Evolutionary conservation across 2,329 filamentous ascomycete species (phyloP).

Genomic region (Beauveria scarabaeidicola): DNA sequence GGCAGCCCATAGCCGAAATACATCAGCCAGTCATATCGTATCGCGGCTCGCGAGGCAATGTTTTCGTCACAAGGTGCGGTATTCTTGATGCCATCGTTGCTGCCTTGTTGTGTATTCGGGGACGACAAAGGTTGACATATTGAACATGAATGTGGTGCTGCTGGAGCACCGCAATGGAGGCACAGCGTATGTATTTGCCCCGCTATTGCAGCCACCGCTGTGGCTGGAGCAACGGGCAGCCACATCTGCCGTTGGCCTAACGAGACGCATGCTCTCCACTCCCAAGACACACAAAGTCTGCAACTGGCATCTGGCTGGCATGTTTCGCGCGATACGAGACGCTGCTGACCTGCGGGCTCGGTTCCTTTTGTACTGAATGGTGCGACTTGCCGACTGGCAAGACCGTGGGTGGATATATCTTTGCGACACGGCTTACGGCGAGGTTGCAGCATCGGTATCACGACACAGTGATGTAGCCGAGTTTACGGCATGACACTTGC

Average conservation of each 20-base stretch:
- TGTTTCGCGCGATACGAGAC: background rate
- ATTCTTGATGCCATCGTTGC: background rate
- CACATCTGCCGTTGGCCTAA: background rate
- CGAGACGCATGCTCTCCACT: background rate
- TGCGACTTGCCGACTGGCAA: background rate
- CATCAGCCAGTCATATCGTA: background rate
- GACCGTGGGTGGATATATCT: background rate
- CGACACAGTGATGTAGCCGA: background rate
- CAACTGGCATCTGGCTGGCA: background rate
- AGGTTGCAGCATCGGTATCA: background rate
- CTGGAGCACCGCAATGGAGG: background rate
- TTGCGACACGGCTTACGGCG: background rate
- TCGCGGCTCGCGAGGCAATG: background rate
- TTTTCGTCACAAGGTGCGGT: background rate
- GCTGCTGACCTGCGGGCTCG: background rate
- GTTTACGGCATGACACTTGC: background rate
- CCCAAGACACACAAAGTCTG: background rate
- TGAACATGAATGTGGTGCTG: background rate
- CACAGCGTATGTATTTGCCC: background rate
- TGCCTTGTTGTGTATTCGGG: background rate
- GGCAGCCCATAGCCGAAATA: background rate
- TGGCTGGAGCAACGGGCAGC: background rate
- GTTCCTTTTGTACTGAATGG: background rate
- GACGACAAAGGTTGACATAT: background rate
- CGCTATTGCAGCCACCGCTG: background rate